phyloP scores from a whole-genome alignment of 2,329 filamentous ascomycete genomes.

The Phialophora verrucosa region DNA sequence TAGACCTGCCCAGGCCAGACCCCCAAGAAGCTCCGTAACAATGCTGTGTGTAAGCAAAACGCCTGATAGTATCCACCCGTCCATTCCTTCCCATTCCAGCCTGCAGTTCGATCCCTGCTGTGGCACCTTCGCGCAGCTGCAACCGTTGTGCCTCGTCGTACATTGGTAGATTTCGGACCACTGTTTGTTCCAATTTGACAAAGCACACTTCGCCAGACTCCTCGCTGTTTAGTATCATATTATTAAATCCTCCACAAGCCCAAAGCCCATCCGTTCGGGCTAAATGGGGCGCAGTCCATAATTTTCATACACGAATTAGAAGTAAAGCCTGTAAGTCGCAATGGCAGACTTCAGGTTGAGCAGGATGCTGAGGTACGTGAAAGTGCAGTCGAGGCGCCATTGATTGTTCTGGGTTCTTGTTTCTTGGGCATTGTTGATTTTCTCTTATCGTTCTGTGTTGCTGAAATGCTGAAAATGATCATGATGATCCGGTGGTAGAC shows the following conservation, averaged over 20 bases:
- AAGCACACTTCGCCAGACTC: slow-evolving; percentile 2
- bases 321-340: slow-evolving; percentile 3
- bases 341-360: slow-evolving; percentile 7
- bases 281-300: slow-evolving; percentile 3
- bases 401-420: neutral
- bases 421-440: neutral
- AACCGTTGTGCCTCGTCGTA: neutral
- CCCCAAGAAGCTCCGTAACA: neutral
- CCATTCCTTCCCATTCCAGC: neutral
- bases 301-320: slow-evolving; percentile 25
- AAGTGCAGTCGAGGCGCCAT: neutral
- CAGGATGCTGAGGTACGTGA: neutral
- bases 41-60: neutral
- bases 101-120: neutral
- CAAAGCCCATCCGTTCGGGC: neutral
- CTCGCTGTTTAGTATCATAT: neutral
- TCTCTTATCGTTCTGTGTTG: neutral
- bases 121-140: neutral
- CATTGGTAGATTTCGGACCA: neutral
- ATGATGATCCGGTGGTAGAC: neutral
- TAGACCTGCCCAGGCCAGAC: neutral
- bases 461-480: neutral
- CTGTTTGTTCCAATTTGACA: neutral
- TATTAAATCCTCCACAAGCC: neutral
- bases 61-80: neutral